phyloP scores from a whole-genome alignment of 768 basidiomycete species.

The Leccinum truebloodii region DNA sequence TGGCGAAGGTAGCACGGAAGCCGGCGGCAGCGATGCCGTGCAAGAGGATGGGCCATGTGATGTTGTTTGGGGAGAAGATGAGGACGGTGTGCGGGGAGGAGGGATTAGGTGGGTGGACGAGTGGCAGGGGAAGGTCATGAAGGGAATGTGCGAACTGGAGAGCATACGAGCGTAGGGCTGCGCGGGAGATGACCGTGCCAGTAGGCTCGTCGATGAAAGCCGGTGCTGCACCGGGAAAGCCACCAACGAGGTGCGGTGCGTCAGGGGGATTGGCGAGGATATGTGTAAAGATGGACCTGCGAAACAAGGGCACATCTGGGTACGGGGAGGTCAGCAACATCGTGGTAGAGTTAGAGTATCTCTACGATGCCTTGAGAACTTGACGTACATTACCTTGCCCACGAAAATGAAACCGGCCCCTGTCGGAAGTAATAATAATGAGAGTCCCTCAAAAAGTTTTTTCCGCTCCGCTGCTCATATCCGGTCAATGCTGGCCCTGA shows the following conservation, averaged over 20 bases:
- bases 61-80: slow-evolving; percentile 68
- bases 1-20: slow-evolving; percentile 68
- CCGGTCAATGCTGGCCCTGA: background rate
- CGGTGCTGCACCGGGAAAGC: slow-evolving; percentile 42
- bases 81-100: slow-evolving; percentile 47
- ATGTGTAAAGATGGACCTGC: slow-evolving; percentile 35
- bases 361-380: too few species aligned
- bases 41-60: slow-evolving; percentile 54
- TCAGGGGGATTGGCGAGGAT: slow-evolving; percentile 22
- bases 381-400: too few species aligned
- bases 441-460: too few species aligned
- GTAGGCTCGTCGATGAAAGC: slow-evolving; percentile 71
- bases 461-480: background rate
- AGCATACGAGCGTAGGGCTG: slow-evolving; percentile 50
- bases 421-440: too few species aligned
- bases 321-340: slow-evolving; percentile 22
- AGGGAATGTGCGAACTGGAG: slow-evolving; percentile 63
- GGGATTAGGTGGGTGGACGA: slow-evolving; percentile 48
- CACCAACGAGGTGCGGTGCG: slow-evolving; percentile 37
- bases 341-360: background rate
- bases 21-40: slow-evolving; percentile 60
- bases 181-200: slow-evolving; percentile 56
- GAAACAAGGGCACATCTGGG: slow-evolving; percentile 20
- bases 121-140: slow-evolving; percentile 44
- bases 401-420: too few species aligned